Conservation (phyloP, 1,284 basidiomycete species). For the Wallemia ichthyophaga region DNA sequence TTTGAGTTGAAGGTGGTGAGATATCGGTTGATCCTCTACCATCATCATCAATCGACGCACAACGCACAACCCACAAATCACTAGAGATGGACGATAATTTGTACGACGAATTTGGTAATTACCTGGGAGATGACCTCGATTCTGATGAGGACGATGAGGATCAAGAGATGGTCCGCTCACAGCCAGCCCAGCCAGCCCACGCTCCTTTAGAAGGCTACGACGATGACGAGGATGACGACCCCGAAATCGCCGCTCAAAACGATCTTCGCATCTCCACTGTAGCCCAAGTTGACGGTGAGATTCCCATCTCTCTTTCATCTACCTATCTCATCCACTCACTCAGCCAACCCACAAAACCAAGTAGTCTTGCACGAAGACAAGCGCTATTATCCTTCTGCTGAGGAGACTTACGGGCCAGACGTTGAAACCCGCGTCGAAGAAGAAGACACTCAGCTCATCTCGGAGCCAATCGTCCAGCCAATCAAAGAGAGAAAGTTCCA, state of each 20-base stretch:
- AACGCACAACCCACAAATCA: too few relatives aligned
- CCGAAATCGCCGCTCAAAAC: slow-evolving; percentile 12
- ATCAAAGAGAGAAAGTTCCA: slow-evolving; percentile 76
- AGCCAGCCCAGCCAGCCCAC: slow-evolving; percentile 8
- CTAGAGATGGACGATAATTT: not conserved
- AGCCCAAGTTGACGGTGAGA: slow-evolving; percentile 15
- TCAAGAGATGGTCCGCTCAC: slow-evolving; percentile 9
- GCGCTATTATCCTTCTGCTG: slow-evolving; percentile 81
- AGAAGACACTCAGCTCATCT: slow-evolving; percentile 81
- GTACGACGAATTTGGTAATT: slow-evolving; percentile 44
- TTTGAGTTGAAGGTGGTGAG: too few relatives aligned
- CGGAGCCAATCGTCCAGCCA: slow-evolving; percentile 84
- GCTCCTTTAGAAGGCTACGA: slow-evolving; percentile 18
- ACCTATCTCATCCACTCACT: not conserved
- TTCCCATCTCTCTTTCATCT: not conserved
- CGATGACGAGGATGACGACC: slow-evolving; percentile 14
- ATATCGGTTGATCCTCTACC: too few relatives aligned
- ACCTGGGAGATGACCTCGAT: slow-evolving; percentile 71
- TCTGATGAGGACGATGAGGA: slow-evolving; percentile 44
- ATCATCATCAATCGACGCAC: too few relatives aligned
- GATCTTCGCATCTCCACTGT: slow-evolving; percentile 11
- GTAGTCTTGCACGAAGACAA: slow-evolving; percentile 90
- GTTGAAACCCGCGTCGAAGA: slow-evolving; percentile 88
- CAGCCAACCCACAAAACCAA: slow-evolving; percentile 30
- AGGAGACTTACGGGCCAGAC: slow-evolving; percentile 68